Percentiles rank a stretch among this genome's conserved stretches.
Conservation (phyloP, 1,139 yeast genomes). For the Wickerhamomyces sp. region DNA sequence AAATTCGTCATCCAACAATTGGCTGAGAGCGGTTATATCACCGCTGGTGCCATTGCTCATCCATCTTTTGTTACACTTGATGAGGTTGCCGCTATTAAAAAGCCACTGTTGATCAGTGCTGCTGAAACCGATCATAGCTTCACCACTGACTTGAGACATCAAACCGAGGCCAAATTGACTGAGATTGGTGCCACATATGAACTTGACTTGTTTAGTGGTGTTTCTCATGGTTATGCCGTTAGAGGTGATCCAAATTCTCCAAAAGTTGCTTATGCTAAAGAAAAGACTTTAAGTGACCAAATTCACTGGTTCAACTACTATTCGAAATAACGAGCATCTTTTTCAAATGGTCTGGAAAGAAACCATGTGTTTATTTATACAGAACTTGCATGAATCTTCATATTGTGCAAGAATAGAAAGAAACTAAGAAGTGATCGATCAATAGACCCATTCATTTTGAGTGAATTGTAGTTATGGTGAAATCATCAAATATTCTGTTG, state of each 20-base stretch:
- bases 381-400: too few species aligned
- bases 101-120: constrained; percentile 65
- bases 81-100: constrained; percentile 52
- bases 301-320: constrained; percentile 40
- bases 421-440: too few species aligned
- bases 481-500: too few species aligned
- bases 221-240: constrained; percentile 68
- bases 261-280: constrained; percentile 58
- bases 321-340: constrained; percentile 6
- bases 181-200: constrained; percentile 49
- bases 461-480: too few species aligned
- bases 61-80: constrained; percentile 67
- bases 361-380: too few species aligned
- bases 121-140: constrained; percentile 66
- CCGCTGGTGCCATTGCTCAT: constrained; percentile 72
- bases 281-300: constrained; percentile 61
- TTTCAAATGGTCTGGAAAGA: too few species aligned
- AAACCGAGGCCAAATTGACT: constrained; percentile 53
- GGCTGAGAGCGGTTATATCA: constrained; percentile 39
- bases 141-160: constrained; percentile 54
- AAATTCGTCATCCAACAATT: constrained; percentile 55
- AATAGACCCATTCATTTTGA: too few species aligned
- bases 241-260: constrained; percentile 66
- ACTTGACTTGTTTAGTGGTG: constrained; percentile 56
- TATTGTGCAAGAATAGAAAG: too few species aligned